A percentile compares a stretch with the other conserved stretches of the same genome.
Conservation (phyloP, 2,329 filamentous ascomycete species). For the Gyromitra esculenta region DNA sequence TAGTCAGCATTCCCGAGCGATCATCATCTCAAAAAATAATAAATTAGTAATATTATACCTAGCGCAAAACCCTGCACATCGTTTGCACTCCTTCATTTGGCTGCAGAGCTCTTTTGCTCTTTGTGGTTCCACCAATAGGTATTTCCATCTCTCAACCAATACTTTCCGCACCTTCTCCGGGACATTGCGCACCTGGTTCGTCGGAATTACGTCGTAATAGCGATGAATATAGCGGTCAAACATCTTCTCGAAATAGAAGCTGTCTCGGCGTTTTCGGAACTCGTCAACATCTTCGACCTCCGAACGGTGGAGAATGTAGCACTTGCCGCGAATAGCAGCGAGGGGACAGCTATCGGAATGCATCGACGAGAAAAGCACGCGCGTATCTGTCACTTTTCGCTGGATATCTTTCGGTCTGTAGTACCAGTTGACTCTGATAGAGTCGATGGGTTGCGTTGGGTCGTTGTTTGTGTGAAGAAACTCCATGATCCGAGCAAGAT, state of each 20-base stretch:
- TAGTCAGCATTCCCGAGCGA: constrained; percentile 47
- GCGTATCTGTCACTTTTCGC: constrained; percentile 88
- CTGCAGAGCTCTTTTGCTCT: constrained; percentile 95
- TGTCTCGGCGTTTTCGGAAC: constrained; percentile 84
- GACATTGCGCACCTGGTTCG: constrained; percentile 91
- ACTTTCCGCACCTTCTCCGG: constrained; percentile 94
- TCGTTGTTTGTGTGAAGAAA: constrained; percentile 87
- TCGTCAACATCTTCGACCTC: constrained; percentile 84
- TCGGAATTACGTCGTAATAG: constrained; percentile 96
- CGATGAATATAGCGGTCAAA: constrained; percentile 99
- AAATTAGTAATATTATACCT: constrained; percentile 69
- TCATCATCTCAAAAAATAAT: constrained; percentile 16
- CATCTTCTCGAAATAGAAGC: constrained; percentile 96
- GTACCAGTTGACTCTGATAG: constrained; percentile 96
- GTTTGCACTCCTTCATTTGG: constrained; percentile 94
- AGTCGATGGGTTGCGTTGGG: constrained; percentile 77
- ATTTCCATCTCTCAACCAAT: constrained; percentile 95
- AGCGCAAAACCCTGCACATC: constrained; percentile 89
- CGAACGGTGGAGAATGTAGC: constrained; percentile 84
- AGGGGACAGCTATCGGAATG: constrained; percentile 96
- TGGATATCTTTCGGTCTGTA: constrained; percentile 96
- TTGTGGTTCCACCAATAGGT: constrained; percentile 90
- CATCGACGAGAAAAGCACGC: constrained; percentile 95
- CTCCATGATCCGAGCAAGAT: constrained; percentile 97
- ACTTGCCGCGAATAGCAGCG: constrained; percentile 91